Conservation (phyloP, 1,284 basidiomycete species). For the Volvariella surrecta region DNA sequence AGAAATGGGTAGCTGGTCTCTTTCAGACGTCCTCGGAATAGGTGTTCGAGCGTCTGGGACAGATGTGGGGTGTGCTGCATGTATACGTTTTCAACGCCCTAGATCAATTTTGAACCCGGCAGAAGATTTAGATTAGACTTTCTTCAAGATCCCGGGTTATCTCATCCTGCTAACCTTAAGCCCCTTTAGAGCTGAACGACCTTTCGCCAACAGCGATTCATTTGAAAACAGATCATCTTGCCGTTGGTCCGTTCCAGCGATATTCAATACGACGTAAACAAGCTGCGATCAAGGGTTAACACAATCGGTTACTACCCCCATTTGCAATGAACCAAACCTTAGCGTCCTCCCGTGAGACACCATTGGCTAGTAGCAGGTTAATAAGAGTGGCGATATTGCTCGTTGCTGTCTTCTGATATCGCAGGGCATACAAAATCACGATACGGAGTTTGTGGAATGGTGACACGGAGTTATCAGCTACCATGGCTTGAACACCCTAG, state of each 20-base stretch:
- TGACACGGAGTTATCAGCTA: constrained; percentile 62
- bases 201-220: constrained; percentile 91
- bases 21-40: constrained; percentile 81
- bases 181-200: constrained; percentile 91
- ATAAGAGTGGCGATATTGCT: constrained; percentile 82
- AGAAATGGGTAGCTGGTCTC: constrained; percentile 91
- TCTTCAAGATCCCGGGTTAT: constrained; percentile 8
- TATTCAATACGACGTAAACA: constrained; percentile 89
- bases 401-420: constrained; percentile 90
- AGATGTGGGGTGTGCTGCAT: constrained; percentile 97
- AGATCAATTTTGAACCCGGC: too few relatives aligned
- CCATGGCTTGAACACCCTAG: constrained; percentile 75
- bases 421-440: constrained; percentile 90
- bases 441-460: constrained; percentile 83
- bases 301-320: constrained; percentile 5
- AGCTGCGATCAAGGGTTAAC: constrained; percentile 38
- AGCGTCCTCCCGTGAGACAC: constrained; percentile 79
- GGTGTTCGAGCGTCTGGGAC: constrained; percentile 83
- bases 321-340: constrained; percentile 37
- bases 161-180: constrained; percentile 55
- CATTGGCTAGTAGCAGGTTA: constrained; percentile 74
- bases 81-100: constrained; percentile 99
- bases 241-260: constrained; percentile 91
- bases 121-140: constrained; percentile 8
- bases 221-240: constrained; percentile 98